Conservation (phyloP, 2,329 filamentous ascomycete genomes). For the Penicillium sp. region DNA sequence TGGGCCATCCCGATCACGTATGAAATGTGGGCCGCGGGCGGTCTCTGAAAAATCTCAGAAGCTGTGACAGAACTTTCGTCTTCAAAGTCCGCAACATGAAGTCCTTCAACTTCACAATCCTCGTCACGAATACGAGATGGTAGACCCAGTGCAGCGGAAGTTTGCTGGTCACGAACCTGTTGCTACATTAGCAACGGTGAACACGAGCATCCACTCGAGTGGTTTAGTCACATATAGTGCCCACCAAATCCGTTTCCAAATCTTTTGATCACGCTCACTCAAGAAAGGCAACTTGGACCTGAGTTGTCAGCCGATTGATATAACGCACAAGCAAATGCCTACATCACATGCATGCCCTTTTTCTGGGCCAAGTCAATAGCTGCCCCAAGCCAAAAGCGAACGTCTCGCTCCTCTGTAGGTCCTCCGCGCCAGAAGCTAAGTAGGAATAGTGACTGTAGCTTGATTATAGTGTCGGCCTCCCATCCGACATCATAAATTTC, state of each 20-base stretch:
- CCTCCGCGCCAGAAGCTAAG: conserved; percentile 57
- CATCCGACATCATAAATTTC: conserved; percentile 55
- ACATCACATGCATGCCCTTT: conserved; percentile 39
- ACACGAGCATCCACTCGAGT: not conserved
- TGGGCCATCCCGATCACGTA: conserved; percentile 42
- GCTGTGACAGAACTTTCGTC: conserved; percentile 28
- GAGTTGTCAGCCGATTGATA: not conserved
- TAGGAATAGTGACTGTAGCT: conserved; percentile 54
- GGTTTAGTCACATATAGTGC: conserved; percentile 45
- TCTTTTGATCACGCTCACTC: conserved; percentile 30
- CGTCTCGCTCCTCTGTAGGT: conserved; percentile 49
- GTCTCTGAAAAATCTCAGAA: conserved; percentile 29
- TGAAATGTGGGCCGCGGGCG: conserved; percentile 32
- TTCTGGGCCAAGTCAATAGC: conserved; percentile 55
- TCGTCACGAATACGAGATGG: conserved; percentile 50
- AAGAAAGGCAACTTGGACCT: conserved; percentile 34
- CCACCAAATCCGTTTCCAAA: conserved; percentile 55
- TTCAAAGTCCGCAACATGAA: conserved; percentile 39
- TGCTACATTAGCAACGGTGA: not conserved
- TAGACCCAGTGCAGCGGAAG: conserved; percentile 45
- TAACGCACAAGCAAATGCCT: not conserved
- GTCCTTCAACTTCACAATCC: conserved; percentile 48
- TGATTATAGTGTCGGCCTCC: conserved; percentile 51
- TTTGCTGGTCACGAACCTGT: conserved; percentile 50
- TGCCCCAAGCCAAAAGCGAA: conserved; percentile 51